phyloP scores from a whole-genome alignment of 176 grass and related monocot species.

The Zoysia pacifica region DNA sequence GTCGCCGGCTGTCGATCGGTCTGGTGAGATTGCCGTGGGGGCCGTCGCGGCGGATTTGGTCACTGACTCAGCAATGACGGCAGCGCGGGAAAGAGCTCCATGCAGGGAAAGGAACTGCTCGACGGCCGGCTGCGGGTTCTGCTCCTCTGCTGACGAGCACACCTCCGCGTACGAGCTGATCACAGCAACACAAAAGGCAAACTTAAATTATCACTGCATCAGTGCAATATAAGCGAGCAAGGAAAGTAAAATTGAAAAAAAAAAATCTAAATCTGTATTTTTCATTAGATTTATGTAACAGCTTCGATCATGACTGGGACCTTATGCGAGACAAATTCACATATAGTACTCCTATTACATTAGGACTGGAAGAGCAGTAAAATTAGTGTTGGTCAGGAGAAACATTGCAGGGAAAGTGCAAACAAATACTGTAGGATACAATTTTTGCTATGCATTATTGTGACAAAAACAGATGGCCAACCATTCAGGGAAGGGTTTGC shows the following conservation, averaged over 20 bases:
- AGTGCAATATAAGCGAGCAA: slow-evolving; percentile 5
- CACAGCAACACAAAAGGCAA: slow-evolving; percentile 29
- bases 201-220: slow-evolving; percentile 2
- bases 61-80: slow-evolving; percentile 55
- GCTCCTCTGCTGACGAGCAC: slow-evolving; percentile 69
- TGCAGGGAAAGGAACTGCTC: slow-evolving; percentile 88
- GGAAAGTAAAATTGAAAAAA: slow-evolving; percentile 1
- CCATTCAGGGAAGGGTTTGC: neutral
- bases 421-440: neutral
- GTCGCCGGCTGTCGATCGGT: slow-evolving; percentile 18
- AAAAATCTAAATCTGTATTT: neutral
- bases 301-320: neutral
- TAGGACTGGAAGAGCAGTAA: neutral
- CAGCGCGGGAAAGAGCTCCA: slow-evolving; percentile 57
- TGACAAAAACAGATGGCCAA: slow-evolving; percentile 28
- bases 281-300: neutral
- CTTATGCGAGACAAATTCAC: neutral
- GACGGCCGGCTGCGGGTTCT: slow-evolving; percentile 78
- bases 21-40: slow-evolving; percentile 10
- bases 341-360: neutral
- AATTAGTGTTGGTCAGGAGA: slow-evolving; percentile 9
- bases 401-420: slow-evolving; percentile 16
- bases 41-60: slow-evolving; percentile 26
- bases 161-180: slow-evolving; percentile 78
- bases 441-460: neutral